Base-by-base conservation (phyloP, 179 eudicot species). In the Amaranthus tricolor region DNA sequence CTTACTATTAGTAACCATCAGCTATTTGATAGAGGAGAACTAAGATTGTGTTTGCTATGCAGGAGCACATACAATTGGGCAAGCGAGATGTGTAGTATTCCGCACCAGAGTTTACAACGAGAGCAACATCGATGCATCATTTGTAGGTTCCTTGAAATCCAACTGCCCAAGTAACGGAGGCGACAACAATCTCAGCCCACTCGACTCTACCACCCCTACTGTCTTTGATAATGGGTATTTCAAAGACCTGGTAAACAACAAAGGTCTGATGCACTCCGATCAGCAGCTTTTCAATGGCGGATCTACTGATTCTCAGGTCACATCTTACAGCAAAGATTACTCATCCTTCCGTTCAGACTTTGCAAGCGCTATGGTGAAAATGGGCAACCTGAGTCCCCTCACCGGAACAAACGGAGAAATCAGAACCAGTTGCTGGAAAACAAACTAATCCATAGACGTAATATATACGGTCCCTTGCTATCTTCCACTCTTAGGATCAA, bases 151-250 rank as follows among this genome's bases (percentile, higher is more conserved):
- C 3, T 59, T 74, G 52, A 74, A 79, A 69, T 8, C 61, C 15
- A 74, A 68, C 11, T 87, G 88, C 68, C 90, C 86, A 1, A 66
- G 13, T 31, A 74, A 13, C 1, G 85, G 87, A 20, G 77, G 84
- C 6, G 86, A 86, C 57, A 44, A 78, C 20, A 66, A 72, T 47
- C 62, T 59, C 24, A 53, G 70, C 43, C 63, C 74, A 16, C 64
- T 77, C 21, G 80, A 77, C 14, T 31, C 75, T 15, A 54, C 12
- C 24, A 77, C 62, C 12, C 81, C 81, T 53, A 51, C 52, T 5
- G 11, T 48, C 43, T 73, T 73, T 15, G 81, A 78, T 70, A 73
- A 67, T 12, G 77, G 61, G 10, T 78, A 67, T 62, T 78, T 67
- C 68, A 78, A 73, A 62, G 64, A 73, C 53, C 63, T 78, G 62